Percentiles rank a stretch among this genome's conserved stretches.
These are phyloP conservation scores for Candida sakaeoensis DNA, from an alignment of 805 yeast genomes.

Conservation along the genomic window DNA sequence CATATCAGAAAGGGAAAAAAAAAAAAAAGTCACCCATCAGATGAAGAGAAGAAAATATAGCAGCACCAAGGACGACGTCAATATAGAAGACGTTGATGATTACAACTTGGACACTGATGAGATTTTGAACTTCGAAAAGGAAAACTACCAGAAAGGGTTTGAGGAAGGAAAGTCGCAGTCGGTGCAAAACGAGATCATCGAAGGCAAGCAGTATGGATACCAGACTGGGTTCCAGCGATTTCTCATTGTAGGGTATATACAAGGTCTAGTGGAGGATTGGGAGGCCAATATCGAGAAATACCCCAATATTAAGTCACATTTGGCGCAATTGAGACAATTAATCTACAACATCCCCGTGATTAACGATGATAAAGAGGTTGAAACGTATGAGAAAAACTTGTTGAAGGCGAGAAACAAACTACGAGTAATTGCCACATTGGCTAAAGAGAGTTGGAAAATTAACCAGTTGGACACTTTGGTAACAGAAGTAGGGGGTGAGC, in stretches of 20 bases:
- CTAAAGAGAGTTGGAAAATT: slow-evolving; percentile 29
- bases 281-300: slow-evolving; percentile 17
- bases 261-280: slow-evolving; percentile 46
- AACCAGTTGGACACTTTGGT: slow-evolving; percentile 28
- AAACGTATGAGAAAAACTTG: slow-evolving; percentile 48
- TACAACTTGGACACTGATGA: slow-evolving; percentile 43
- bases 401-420: slow-evolving; percentile 59
- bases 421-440: slow-evolving; percentile 43
- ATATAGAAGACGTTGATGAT: slow-evolving; percentile 17
- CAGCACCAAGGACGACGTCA: not conserved
- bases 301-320: slow-evolving; percentile 14
- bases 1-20: not conserved
- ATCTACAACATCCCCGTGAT: slow-evolving; percentile 17
- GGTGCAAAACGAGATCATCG: slow-evolving; percentile 53
- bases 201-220: slow-evolving; percentile 82
- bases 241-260: slow-evolving; percentile 64
- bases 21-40: not conserved
- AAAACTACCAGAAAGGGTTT: slow-evolving; percentile 64
- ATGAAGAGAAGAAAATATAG: not conserved
- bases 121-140: slow-evolving; percentile 56
- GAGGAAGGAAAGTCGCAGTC: slow-evolving; percentile 67
- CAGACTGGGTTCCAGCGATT: slow-evolving; percentile 75
- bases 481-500: slow-evolving; percentile 34
- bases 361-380: slow-evolving; percentile 56
- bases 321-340: slow-evolving; percentile 29